Evolutionary conservation across 1,139 yeast genomes (phyloP).

Genomic region (Kodamaea ohmeri): DNA sequence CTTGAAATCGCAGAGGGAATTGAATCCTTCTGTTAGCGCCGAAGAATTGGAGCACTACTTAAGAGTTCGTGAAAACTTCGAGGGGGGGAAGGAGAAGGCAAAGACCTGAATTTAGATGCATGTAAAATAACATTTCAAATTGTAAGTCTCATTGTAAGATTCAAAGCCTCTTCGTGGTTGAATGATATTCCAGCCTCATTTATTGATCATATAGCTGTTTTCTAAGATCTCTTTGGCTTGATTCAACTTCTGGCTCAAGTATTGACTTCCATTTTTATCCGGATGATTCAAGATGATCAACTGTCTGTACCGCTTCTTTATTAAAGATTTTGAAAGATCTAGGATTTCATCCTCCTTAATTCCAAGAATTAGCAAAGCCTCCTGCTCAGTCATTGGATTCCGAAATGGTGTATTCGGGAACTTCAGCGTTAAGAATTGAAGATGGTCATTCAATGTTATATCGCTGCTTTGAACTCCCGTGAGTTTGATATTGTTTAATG

Average conservation of each 20-base stretch:
- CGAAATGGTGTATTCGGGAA: slow-evolving; percentile 51
- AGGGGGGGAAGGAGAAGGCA: slow-evolving; percentile 47
- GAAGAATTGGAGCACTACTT: slow-evolving; percentile 84
- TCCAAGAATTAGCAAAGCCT: slow-evolving; percentile 55
- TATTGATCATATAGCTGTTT: slow-evolving; percentile 45
- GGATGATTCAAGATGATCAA: slow-evolving; percentile 74
- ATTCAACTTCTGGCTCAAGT: slow-evolving; percentile 69
- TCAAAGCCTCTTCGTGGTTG: too few relatives aligned
- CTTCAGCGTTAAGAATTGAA: slow-evolving; percentile 24
- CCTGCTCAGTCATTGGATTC: slow-evolving; percentile 55
- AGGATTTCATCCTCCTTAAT: slow-evolving; percentile 53
- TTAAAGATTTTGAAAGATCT: slow-evolving; percentile 38
- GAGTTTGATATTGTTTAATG: slow-evolving; percentile 43
- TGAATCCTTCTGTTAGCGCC: slow-evolving; percentile 82
- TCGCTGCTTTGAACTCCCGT: slow-evolving; percentile 11
- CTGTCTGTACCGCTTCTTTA: slow-evolving; percentile 56
- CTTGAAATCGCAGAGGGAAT: slow-evolving; percentile 63
- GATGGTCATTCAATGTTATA: slow-evolving; percentile 16
- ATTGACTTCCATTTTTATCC: slow-evolving; percentile 72
- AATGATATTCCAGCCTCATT: slow-evolving; percentile 4
- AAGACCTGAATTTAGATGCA: slow-evolving; percentile 8
- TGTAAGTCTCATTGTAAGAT: too few relatives aligned
- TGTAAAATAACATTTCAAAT: background rate
- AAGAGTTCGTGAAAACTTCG: slow-evolving; percentile 74
- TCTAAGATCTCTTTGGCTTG: slow-evolving; percentile 70